Percentiles rank a stretch among this genome's conserved stretches.
Conservation (phyloP, 805 yeast genomes). For the Sungouiozyma ichnusensis region DNA sequence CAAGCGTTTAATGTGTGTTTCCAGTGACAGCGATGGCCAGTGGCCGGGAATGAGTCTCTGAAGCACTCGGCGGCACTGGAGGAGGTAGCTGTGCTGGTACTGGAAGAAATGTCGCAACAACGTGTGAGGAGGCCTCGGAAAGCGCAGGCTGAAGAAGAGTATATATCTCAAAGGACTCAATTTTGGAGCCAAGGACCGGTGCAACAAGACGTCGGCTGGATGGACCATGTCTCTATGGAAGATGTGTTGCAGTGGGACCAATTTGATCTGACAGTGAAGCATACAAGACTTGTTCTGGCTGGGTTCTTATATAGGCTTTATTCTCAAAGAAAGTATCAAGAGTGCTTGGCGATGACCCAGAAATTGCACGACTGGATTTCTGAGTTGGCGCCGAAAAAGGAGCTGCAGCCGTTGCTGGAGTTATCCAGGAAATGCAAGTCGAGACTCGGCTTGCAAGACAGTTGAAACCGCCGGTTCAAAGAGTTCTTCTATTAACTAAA, state of each 20-base stretch:
- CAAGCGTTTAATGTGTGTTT: too few relatives aligned
- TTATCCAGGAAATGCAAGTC: background rate
- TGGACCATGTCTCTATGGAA: conserved; percentile 8
- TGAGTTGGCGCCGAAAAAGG: background rate
- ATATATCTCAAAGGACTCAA: conserved; percentile 37
- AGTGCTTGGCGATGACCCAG: conserved; percentile 40
- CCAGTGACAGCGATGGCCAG: too few relatives aligned
- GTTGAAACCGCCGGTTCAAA: background rate
- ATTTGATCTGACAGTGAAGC: conserved; percentile 34
- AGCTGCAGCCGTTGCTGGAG: background rate
- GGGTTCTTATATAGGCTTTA: conserved; percentile 57
- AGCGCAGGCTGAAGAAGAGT: conserved; percentile 62
- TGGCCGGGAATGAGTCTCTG: too few relatives aligned
- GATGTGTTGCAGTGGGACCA: conserved; percentile 1
- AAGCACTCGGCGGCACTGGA: too few relatives aligned
- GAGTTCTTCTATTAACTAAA: too few relatives aligned
- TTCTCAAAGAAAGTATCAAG: conserved; percentile 39
- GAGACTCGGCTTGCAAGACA: background rate
- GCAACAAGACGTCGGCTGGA: conserved; percentile 36
- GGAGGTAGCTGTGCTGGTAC: too few relatives aligned
- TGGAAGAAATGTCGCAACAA: background rate
- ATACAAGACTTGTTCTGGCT: conserved; percentile 44
- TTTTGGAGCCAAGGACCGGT: conserved; percentile 40
- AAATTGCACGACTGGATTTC: conserved; percentile 21
- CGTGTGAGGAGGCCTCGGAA: conserved; percentile 38